Percentiles rank a stretch among this genome's conserved stretches.
Evolutionary conservation across 2,329 filamentous ascomycete genomes (phyloP).

Genomic region (Fusarium oxysporum): DNA sequence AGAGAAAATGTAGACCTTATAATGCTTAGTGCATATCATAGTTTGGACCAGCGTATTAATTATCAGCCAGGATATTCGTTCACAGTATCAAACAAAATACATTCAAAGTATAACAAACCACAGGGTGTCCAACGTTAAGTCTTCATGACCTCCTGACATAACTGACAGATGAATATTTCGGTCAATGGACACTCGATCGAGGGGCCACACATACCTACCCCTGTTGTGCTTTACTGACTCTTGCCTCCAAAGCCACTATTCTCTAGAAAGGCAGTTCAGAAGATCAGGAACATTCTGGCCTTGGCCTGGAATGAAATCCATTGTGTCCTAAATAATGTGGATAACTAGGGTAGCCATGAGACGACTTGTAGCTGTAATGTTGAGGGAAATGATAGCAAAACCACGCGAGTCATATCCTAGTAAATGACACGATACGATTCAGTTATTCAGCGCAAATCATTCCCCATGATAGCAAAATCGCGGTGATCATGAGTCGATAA

Average conservation of each 20-base stretch:
- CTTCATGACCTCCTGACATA: background rate
- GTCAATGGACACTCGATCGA: background rate
- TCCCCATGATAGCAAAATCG: background rate
- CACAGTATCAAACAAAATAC: background rate
- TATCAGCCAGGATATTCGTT: background rate
- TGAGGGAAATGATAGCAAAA: background rate
- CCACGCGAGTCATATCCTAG: background rate
- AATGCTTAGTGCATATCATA: background rate
- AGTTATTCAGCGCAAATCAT: background rate
- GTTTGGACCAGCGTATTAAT: background rate
- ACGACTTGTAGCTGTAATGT: background rate
- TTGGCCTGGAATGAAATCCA: background rate
- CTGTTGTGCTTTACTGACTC: background rate
- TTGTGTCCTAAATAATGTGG: background rate
- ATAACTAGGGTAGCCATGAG: background rate
- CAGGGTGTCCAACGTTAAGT: no score
- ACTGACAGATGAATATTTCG: no score
- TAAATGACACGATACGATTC: background rate
- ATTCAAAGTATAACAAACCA: no score
- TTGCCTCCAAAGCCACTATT: background rate
- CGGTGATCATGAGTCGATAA: constrained; percentile 2
- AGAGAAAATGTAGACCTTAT: background rate
- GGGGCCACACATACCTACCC: background rate
- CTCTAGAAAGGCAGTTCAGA: background rate
- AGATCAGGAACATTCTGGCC: background rate